Evolutionary conservation across 1,284 basidiomycete genomes (phyloP).

Genomic region (Sanghuangporus weigelae): DNA sequence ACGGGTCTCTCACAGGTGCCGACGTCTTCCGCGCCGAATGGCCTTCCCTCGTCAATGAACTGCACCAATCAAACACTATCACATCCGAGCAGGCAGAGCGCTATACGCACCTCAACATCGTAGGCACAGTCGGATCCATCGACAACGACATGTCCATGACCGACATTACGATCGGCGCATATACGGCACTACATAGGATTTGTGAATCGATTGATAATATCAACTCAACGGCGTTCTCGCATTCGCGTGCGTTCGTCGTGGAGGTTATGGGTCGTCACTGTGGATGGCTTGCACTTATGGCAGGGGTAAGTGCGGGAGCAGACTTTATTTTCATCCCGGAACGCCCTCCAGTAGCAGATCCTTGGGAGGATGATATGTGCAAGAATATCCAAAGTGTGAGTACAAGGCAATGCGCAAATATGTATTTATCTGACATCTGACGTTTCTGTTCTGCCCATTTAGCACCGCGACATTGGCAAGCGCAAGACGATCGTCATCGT

Average conservation of each 20-base stretch:
- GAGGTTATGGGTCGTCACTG: conserved; percentile 99
- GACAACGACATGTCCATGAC: conserved; percentile 99
- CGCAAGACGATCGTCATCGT: conserved; percentile 98
- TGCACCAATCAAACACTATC: conserved; percentile 67
- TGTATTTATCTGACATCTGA: background rate
- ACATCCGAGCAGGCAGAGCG: conserved; percentile 63
- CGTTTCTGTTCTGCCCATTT: background rate
- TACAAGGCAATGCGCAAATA: conserved; percentile 4
- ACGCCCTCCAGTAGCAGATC: conserved; percentile 69
- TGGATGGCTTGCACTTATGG: conserved; percentile 94
- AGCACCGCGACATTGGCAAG: conserved; percentile 92
- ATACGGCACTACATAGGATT: conserved; percentile 92
- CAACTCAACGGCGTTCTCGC: conserved; percentile 92
- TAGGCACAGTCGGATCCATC: conserved; percentile 96
- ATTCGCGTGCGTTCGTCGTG: conserved; percentile 96
- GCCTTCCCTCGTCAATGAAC: conserved; percentile 74
- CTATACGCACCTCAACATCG: conserved; percentile 88
- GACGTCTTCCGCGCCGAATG: conserved; percentile 93
- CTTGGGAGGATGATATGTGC: conserved; percentile 94
- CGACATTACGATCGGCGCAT: conserved; percentile 94
- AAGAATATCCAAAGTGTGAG: conserved; percentile 74
- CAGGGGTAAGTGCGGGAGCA: conserved; percentile 89
- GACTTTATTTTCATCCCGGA: conserved; percentile 99
- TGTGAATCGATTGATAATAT: conserved; percentile 98
- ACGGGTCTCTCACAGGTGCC: conserved; percentile 94